Conservation (phyloP, 2,329 filamentous ascomycete species). For the Ustulina deusta region DNA sequence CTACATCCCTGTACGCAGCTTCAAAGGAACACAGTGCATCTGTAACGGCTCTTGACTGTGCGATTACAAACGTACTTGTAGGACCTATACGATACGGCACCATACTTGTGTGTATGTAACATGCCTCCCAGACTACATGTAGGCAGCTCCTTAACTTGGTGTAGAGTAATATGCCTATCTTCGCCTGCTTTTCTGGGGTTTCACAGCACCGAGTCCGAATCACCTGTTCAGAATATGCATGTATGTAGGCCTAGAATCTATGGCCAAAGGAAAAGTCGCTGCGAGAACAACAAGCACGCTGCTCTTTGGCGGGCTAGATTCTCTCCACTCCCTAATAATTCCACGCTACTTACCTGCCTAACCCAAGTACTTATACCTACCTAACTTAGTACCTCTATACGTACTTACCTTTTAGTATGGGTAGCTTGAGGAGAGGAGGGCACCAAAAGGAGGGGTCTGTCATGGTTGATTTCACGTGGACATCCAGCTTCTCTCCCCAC, state of each 20-base stretch:
- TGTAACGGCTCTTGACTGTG: not conserved
- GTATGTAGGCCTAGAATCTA: conserved; percentile 8
- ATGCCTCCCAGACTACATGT: no score
- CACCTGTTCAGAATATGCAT: conserved; percentile 6
- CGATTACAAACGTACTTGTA: not conserved
- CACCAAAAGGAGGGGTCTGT: no score
- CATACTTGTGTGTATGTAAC: no score
- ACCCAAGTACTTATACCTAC: conserved; percentile 6
- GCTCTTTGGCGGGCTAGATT: not conserved
- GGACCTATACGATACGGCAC: no score
- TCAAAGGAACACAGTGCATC: not conserved
- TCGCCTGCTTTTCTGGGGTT: not conserved
- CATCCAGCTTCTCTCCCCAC: not conserved
- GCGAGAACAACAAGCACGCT: not conserved
- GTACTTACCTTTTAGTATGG: no score
- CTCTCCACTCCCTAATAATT: not conserved
- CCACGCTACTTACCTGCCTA: no score
- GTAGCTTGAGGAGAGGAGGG: not conserved
- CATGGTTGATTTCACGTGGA: not conserved
- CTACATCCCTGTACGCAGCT: no score
- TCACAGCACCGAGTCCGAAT: conserved; percentile 1
- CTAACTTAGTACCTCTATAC: no score
- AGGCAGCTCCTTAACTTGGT: no score
- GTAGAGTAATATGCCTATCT: not conserved
- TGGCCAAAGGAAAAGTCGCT: not conserved